A percentile compares a stretch with the other conserved stretches of the same genome.
phyloP scores from a whole-genome alignment of 2,329 filamentous ascomycete genomes.

The Fusarium sp. region DNA sequence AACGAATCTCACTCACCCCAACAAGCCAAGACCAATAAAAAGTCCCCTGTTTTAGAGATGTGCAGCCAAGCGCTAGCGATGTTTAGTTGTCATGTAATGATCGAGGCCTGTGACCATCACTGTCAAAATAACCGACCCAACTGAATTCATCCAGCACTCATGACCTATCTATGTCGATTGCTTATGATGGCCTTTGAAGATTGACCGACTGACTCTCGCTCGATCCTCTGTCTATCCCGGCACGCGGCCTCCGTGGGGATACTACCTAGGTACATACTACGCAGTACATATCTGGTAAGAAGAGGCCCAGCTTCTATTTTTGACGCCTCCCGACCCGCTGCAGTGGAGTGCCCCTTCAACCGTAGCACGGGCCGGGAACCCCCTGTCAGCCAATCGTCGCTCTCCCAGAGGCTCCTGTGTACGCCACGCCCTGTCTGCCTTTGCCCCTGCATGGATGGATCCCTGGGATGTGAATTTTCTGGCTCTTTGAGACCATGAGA shows the following conservation, averaged over 20 bases:
- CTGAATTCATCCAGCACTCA: too few species aligned
- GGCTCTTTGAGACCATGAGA: conserved; percentile 16
- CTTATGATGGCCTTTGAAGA: too few species aligned
- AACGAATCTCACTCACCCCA: background rate
- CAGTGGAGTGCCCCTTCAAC: conserved; percentile 28
- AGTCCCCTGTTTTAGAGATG: conserved; percentile 32
- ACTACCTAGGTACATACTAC: background rate
- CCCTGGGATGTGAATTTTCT: conserved; percentile 7
- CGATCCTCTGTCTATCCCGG: background rate
- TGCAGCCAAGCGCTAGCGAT: conserved; percentile 19
- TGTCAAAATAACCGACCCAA: too few species aligned
- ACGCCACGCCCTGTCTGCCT: background rate
- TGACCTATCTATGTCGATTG: too few species aligned
- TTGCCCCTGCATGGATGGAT: conserved; percentile 37
- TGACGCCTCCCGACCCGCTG: conserved; percentile 41
- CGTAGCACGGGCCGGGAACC: conserved; percentile 24
- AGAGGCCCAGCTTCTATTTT: conserved; percentile 45
- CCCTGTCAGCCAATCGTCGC: conserved; percentile 28
- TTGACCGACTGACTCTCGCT: too few species aligned
- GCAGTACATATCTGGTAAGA: background rate
- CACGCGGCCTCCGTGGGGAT: conserved; percentile 39
- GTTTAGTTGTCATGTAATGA: conserved; percentile 9
- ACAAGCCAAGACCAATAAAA: conserved; percentile 24
- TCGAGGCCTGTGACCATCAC: conserved; percentile 16
- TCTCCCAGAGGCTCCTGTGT: background rate